Base-by-base conservation (phyloP, 1,284 basidiomycete species). In the Salmacisia buchloeana region DNA sequence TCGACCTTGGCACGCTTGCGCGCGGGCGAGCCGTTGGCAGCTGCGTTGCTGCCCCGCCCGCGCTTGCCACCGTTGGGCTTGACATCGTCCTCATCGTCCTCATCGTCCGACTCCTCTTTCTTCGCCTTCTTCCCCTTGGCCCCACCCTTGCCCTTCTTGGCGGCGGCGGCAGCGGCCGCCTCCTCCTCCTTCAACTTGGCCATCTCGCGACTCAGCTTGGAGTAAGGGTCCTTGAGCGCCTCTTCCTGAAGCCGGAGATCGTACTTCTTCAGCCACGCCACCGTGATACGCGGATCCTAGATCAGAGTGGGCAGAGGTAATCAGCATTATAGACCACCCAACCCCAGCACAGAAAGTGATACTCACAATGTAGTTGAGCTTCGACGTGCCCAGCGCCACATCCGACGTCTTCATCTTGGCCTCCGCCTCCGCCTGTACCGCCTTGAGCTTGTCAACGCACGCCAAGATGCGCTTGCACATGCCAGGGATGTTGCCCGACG, bases 391-490 rank as follows among this genome's bases (percentile, higher is more conserved):
- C 58, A 79, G 63, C 29, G 75, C 71, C 2, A 78, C 76, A 43
- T 79, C 76, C 27, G 69, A 72, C 5, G 73, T 77, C 62, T 79
- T 78, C 65, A 72, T 71, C 66, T 78, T 78, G 63, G 75, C 75
- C 59, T 65, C 64, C 45, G 75, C 39, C 57, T 79, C 76, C 10
- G 74, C 71, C 57, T 75, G 69, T 33, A 75, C 69, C 65, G 78
- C 78, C 65, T 75, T 69, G 61, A 76, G 71, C 63, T 68, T 66
- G 62, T 78, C 75, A 57, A 73, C 69, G 67, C 77, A 78, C 66
- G 36, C 60, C 33, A 75, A 84, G 36, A 94, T 83, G 81, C 72
- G 72, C 89, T 92, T 77, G 89, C 91, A 58, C 81, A 83, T 23
- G 86, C 64, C 68, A 12, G 68, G 62, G 58, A 78, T 75, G 64